Evolutionary conservation across 1,139 yeast species (phyloP).

Genomic region (Geotrichum aggregatum): DNA sequence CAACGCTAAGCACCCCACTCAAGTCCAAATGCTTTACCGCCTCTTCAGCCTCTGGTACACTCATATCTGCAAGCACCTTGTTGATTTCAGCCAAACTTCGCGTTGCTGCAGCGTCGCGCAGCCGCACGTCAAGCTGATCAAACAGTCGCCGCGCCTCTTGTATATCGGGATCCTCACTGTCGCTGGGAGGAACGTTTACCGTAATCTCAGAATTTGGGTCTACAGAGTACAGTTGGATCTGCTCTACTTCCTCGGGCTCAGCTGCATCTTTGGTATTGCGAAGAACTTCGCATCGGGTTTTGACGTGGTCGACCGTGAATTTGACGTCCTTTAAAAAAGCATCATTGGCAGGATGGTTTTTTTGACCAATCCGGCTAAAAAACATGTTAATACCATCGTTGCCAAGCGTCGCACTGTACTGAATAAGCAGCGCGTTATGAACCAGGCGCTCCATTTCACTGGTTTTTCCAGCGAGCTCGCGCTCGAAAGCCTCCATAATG

Average conservation of each 20-base stretch:
- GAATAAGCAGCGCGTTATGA: slow-evolving; percentile 75
- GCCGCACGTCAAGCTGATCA: slow-evolving; percentile 44
- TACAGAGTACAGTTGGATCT: slow-evolving; percentile 80
- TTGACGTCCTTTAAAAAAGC: slow-evolving; percentile 73
- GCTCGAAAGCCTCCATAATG: slow-evolving; percentile 87
- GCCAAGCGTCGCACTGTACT: slow-evolving; percentile 65
- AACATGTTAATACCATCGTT: slow-evolving; percentile 62
- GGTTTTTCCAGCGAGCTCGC: slow-evolving; percentile 61
- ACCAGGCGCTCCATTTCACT: slow-evolving; percentile 58
- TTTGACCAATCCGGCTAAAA: slow-evolving; percentile 57
- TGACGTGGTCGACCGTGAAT: slow-evolving; percentile 67
- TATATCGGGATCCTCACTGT: slow-evolving; percentile 46
- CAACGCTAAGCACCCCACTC: slow-evolving; percentile 79
- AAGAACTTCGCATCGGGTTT: slow-evolving; percentile 66
- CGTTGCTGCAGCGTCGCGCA: slow-evolving; percentile 74
- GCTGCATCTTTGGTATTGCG: slow-evolving; percentile 44
- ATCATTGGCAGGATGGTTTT: slow-evolving; percentile 53
- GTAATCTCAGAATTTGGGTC: slow-evolving; percentile 77
- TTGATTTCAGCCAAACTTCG: slow-evolving; percentile 74
- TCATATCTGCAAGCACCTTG: slow-evolving; percentile 71
- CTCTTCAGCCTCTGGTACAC: slow-evolving; percentile 74
- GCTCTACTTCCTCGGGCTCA: slow-evolving; percentile 57
- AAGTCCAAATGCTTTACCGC: slow-evolving; percentile 70
- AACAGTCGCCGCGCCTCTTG: slow-evolving; percentile 43
- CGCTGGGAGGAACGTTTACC: slow-evolving; percentile 63